Percentiles rank a stretch among this genome's conserved stretches.
Conservation (phyloP, 441 rosid genomes). For the Gossypium trilobum region DNA sequence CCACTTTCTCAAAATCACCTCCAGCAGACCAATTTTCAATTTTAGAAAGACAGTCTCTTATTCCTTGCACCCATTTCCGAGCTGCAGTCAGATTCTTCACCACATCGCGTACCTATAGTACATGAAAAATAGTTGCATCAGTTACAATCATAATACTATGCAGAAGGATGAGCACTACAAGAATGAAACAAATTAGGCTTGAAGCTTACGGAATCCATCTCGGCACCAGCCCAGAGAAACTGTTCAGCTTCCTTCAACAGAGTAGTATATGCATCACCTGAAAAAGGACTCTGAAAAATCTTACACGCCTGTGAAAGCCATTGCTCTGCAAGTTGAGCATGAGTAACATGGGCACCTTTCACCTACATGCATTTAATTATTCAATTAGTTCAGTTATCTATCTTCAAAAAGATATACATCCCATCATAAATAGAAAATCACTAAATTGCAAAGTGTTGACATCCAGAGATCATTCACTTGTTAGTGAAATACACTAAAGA, state of each 20-base stretch:
- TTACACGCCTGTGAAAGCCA: slow-evolving; percentile 54
- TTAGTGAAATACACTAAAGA: not conserved
- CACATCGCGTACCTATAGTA: slow-evolving; percentile 56
- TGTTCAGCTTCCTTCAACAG: slow-evolving; percentile 82
- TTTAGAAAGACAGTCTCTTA: slow-evolving; percentile 47
- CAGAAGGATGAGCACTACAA: slow-evolving; percentile 17
- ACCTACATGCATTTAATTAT: slow-evolving; percentile 34
- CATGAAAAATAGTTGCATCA: slow-evolving; percentile 11
- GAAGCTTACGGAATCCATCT: slow-evolving; percentile 72
- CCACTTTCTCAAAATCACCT: slow-evolving; percentile 38
- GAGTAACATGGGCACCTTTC: slow-evolving; percentile 42
- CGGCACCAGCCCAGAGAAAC: slow-evolving; percentile 96
- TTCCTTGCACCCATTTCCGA: slow-evolving; percentile 65
- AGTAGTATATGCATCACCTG: slow-evolving; percentile 37
- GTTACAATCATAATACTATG: slow-evolving; percentile 14
- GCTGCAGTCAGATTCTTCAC: slow-evolving; percentile 46
- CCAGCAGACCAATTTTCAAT: slow-evolving; percentile 38
- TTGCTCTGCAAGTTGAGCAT: slow-evolving; percentile 56
- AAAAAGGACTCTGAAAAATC: slow-evolving; percentile 42
- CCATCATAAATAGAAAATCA: not conserved
- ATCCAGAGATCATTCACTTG: not conserved
- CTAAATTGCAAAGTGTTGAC: not conserved
- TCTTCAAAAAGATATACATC: not conserved
- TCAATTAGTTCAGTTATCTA: slow-evolving; percentile 11
- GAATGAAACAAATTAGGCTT: slow-evolving; percentile 13